Evolutionary conservation across 2,329 filamentous ascomycete genomes (phyloP), one percentile per base, ranked within the genome.

Genomic region (Clonostachys sp.): DNA sequence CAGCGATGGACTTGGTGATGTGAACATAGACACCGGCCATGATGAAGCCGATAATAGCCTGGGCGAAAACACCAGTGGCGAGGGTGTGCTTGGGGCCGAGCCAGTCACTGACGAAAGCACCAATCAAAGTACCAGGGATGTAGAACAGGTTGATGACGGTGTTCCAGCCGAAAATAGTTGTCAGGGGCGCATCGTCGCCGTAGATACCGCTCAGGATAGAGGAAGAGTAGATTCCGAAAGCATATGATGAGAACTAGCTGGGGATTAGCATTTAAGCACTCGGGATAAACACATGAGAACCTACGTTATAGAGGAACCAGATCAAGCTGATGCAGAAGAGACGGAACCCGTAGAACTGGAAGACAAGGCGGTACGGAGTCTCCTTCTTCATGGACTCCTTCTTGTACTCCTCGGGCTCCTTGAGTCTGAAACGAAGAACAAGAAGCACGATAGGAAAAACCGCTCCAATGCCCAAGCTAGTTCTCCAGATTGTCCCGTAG

Each of bases 111-210:
- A 87, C 71, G 48, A 87, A 87, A 1, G 89, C 87, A 17, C 91
- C 91, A 5, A 87, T 66, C 45, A 91, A 73, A 20, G 89, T 88
- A 2, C 91, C 91, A 0, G 90, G 91, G 44, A 95, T 78, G 65
- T 95, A 95, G 66, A 96, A 96, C 52, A 90, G 71, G 64, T 94
- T 95, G 71, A 95, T 83, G 40, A 96, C 78, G 0, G 87, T 90
- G 61, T 89, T 91, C 90, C 90, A 96, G 39, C 90, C 91, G 51
- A 96, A 91, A 12, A 83, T 71, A 52, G 86, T 87, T 60, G 89
- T 92, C 2, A 96, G 71, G 0, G 85, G 78, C 0, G 81, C 74
- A 5, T 62, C 57, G 0, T 73, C 59, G 10, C 81, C 79, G 40
- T 86, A 82, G 30, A 89, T 78, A 50, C 81, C 83, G 38, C 71